phyloP scores from a whole-genome alignment of 495 filamentous ascomycete species.

The Penicillium bovifimosum region DNA sequence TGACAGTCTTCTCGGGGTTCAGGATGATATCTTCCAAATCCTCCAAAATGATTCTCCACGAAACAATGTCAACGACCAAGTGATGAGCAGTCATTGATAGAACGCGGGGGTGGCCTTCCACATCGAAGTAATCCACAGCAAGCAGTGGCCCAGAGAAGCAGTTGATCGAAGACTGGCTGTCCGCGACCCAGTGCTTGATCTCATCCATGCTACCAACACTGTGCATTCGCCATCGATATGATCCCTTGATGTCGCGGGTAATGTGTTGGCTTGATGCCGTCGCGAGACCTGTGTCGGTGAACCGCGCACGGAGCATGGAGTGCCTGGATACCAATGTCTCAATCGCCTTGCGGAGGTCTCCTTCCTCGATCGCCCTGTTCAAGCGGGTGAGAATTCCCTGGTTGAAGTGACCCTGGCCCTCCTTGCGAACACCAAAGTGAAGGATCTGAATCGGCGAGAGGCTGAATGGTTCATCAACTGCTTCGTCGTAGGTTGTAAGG shows the following conservation, averaged over 20 bases:
- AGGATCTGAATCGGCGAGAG: conserved; percentile 68
- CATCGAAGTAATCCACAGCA: conserved; percentile 44
- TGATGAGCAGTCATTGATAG: conserved; percentile 66
- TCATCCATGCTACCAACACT: conserved; percentile 15
- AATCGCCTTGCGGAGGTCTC: conserved; percentile 47
- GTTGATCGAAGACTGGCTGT: conserved; percentile 42
- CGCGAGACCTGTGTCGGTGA: conserved; percentile 28
- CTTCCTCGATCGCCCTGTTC: conserved; percentile 41
- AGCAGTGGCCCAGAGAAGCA: conserved; percentile 40
- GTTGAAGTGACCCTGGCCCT: conserved; percentile 65
- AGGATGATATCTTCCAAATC: conserved; percentile 60
- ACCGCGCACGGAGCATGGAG: conserved; percentile 70
- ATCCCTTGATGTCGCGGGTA: conserved; percentile 31
- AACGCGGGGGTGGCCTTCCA: conserved; percentile 34
- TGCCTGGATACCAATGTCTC: conserved; percentile 58
- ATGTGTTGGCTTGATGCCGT: conserved; percentile 34
- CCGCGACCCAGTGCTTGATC: conserved; percentile 26
- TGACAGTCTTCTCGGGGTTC: conserved; percentile 30
- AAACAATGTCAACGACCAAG: conserved; percentile 63
- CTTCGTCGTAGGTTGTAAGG: conserved; percentile 33
- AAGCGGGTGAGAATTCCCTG: conserved; percentile 61
- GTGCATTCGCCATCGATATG: conserved; percentile 33
- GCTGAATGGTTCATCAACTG: conserved; percentile 48
- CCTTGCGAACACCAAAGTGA: conserved; percentile 54
- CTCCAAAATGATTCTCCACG: conserved; percentile 62